These are phyloP conservation scores for Thielaviopsis euricoi DNA, from an alignment of 2,329 filamentous ascomycete species.

Conservation along the genomic window DNA sequence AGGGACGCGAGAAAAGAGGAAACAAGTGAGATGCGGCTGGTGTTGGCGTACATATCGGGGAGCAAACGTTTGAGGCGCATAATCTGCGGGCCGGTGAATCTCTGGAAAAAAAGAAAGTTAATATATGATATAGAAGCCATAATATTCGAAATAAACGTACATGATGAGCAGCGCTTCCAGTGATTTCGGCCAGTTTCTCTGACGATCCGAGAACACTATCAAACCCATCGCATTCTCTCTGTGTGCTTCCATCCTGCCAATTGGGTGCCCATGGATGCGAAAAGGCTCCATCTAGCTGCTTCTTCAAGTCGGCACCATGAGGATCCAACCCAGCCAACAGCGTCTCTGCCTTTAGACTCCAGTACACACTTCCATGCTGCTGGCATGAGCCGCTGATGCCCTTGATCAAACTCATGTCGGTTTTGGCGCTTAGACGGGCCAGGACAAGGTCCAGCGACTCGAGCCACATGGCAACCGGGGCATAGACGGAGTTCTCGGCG, in stretches of 20 bases:
- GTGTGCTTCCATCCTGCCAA: constrained; percentile 95
- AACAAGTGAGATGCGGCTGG: constrained; percentile 76
- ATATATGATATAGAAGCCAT: constrained; percentile 17
- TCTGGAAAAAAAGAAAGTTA: constrained; percentile 27
- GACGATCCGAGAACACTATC: constrained; percentile 53
- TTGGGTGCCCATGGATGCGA: constrained; percentile 82
- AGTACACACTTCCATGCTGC: constrained; percentile 96
- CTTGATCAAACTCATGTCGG: constrained; percentile 54
- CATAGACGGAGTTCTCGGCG: constrained; percentile 73
- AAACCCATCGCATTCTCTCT: constrained; percentile 79
- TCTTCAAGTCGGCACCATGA: constrained; percentile 42
- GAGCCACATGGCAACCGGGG: constrained; percentile 86
- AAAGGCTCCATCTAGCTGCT: constrained; percentile 58
- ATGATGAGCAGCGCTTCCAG: constrained; percentile 89
- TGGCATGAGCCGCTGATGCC: constrained; percentile 86
- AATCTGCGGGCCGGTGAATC: constrained; percentile 96
- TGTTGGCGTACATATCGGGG: constrained; percentile 65
- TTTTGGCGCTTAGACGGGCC: constrained; percentile 46
- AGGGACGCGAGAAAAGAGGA: constrained; percentile 90
- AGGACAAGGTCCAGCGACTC: constrained; percentile 83
- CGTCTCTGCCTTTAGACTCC: constrained; percentile 53
- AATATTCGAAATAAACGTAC: constrained; percentile 26
- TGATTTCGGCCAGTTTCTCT: constrained; percentile 56
- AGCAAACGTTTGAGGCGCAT: constrained; percentile 69
- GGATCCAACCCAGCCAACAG: constrained; percentile 43